Evolutionary conservation across 2,329 filamentous ascomycete species (phyloP).

Genomic region (Exophiala alcalophila): DNA sequence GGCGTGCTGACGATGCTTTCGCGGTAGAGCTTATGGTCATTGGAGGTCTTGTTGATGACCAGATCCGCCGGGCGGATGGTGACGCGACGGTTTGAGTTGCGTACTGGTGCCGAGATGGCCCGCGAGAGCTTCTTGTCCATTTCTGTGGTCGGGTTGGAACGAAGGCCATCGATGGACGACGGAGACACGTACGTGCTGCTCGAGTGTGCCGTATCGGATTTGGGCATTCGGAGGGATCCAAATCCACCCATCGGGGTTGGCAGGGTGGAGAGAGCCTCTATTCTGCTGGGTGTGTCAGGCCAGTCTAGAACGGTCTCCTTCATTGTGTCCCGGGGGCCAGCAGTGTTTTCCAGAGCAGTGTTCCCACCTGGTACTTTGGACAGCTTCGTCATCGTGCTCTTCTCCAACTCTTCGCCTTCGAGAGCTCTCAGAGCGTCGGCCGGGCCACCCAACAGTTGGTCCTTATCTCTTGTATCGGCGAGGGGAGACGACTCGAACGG

Average conservation of each 20-base stretch:
- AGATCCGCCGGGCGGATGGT: conserved; percentile 30
- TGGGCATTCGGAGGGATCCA: conserved; percentile 23
- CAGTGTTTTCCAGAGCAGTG: not conserved
- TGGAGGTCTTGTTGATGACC: conserved; percentile 19
- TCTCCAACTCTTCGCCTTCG: conserved; percentile 11
- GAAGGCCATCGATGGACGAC: conserved; percentile 23
- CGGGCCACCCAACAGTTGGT: conserved; percentile 5
- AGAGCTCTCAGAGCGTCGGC: conserved; percentile 21
- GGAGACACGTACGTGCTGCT: conserved; percentile 14
- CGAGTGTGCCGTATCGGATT: conserved; percentile 10
- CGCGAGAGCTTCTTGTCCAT: conserved; percentile 24
- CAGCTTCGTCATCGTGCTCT: conserved; percentile 1
- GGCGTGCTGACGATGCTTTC: conserved; percentile 30
- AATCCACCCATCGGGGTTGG: conserved; percentile 27
- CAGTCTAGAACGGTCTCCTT: conserved; percentile 22
- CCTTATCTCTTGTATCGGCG: conserved; percentile 3
- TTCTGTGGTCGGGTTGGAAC: conserved; percentile 25
- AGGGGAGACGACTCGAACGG: not conserved
- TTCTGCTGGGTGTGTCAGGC: conserved; percentile 13
- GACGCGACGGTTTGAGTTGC: conserved; percentile 26
- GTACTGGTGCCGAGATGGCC: conserved; percentile 27
- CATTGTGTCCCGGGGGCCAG: conserved; percentile 3
- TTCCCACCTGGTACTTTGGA: conserved; percentile 3
- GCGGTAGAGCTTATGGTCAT: conserved; percentile 24
- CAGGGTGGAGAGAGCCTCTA: conserved; percentile 22